phyloP scores from a whole-genome alignment of 1,284 basidiomycete species.

The Boletus semigastroideus region DNA sequence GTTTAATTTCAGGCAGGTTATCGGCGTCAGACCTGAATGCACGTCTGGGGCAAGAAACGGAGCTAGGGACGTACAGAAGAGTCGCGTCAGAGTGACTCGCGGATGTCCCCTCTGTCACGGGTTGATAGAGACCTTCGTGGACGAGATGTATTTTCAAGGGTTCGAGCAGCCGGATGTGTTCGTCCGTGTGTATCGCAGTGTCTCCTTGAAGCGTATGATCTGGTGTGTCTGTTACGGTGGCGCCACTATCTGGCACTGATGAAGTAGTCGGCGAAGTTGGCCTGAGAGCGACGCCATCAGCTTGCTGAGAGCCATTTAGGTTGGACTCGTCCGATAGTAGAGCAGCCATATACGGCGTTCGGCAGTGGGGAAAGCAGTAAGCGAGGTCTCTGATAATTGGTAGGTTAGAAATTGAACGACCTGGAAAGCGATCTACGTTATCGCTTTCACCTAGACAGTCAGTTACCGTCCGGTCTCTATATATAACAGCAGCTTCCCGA shows the following conservation, averaged over 20 bases:
- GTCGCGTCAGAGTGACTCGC: constrained; percentile 67
- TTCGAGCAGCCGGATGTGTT: constrained; percentile 29
- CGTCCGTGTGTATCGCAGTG: not conserved
- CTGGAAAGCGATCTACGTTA: not conserved
- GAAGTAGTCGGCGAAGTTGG: not conserved
- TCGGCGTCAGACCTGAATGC: not conserved
- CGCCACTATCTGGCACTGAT: not conserved
- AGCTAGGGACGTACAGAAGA: constrained; percentile 50
- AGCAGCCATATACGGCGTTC: constrained; percentile 9
- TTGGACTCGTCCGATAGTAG: constrained; percentile 2
- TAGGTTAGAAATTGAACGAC: not conserved
- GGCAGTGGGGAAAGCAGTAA: not conserved
- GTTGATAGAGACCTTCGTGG: constrained; percentile 51
- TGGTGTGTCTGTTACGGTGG: not conserved
- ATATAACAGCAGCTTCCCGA: no score
- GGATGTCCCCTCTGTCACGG: constrained; percentile 30
- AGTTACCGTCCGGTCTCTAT: no score
- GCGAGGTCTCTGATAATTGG: not conserved
- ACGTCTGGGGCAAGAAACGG: not conserved
- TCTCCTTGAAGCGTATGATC: not conserved
- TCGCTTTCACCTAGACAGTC: no score
- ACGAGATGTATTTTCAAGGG: constrained; percentile 53
- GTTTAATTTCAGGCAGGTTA: not conserved
- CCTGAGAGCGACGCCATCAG: not conserved
- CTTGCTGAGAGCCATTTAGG: not conserved